phyloP scores from a whole-genome alignment of 129 eudicot genomes.

The Arctium minus region DNA sequence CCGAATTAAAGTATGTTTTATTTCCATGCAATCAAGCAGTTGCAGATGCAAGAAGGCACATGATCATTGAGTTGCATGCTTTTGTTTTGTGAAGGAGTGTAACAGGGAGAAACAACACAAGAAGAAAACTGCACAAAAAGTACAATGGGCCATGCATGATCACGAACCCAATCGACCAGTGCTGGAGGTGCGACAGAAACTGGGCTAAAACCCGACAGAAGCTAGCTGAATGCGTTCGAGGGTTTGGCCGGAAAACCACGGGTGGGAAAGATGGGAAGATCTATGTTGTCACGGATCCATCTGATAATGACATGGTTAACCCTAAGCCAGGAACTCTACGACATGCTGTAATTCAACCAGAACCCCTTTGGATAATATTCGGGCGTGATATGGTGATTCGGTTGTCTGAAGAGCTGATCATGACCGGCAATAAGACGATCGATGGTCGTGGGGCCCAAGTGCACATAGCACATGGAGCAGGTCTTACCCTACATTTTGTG shows the following conservation, averaged over 20 bases:
- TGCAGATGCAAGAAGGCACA: too few species aligned
- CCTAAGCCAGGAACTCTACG: constrained; percentile 61
- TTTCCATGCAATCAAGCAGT: not conserved
- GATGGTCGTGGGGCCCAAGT: constrained; percentile 64
- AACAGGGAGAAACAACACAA: constrained; percentile 6
- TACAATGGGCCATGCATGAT: constrained; percentile 39
- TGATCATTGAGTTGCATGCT: too few species aligned
- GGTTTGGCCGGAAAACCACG: constrained; percentile 43
- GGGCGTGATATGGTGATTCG: constrained; percentile 36
- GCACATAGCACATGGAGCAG: constrained; percentile 47
- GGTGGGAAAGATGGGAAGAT: constrained; percentile 56
- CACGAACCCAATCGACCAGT: constrained; percentile 64
- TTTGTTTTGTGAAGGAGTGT: constrained; percentile 11
- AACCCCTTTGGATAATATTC: constrained; percentile 65
- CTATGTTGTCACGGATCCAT: constrained; percentile 46
- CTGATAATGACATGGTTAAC: constrained; percentile 50
- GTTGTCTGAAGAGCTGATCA: constrained; percentile 47
- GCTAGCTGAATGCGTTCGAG: constrained; percentile 47
- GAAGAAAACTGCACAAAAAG: constrained; percentile 31
- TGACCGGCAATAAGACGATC: constrained; percentile 59
- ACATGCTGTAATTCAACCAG: constrained; percentile 43
- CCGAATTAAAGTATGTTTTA: too few species aligned
- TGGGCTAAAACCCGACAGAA: constrained; percentile 46
- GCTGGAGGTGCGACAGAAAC: constrained; percentile 55
- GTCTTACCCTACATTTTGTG: constrained; percentile 49